These are phyloP conservation scores for Phaeolepiota aurea DNA, from an alignment of 768 basidiomycete genomes.

Conservation along the genomic window DNA sequence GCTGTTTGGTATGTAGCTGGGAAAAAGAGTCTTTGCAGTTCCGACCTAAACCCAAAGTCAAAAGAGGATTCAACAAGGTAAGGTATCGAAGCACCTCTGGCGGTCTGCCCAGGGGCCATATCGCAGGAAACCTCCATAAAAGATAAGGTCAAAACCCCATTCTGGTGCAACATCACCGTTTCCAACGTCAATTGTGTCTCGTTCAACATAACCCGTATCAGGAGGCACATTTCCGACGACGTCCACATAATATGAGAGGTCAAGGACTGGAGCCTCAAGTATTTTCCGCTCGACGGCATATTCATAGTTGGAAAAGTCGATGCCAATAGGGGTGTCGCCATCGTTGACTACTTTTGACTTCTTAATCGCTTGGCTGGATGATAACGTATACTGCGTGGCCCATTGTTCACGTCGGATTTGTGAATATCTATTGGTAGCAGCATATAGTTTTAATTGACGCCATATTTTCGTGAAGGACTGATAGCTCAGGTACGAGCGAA, in stretches of 20 bases:
- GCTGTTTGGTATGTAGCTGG: slow-evolving; percentile 69
- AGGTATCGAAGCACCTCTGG: slow-evolving; percentile 57
- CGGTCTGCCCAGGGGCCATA: slow-evolving; percentile 98
- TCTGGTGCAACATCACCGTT: slow-evolving; percentile 87
- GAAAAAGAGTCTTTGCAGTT: slow-evolving; percentile 78
- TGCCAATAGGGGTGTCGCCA: slow-evolving; percentile 46
- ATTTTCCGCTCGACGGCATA: slow-evolving; percentile 86
- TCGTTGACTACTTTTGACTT: slow-evolving; percentile 29
- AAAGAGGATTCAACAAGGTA: slow-evolving; percentile 2
- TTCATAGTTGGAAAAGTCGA: slow-evolving; percentile 53
- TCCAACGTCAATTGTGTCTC: slow-evolving; percentile 61
- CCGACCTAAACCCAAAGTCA: slow-evolving; percentile 33
- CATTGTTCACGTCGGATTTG: slow-evolving; percentile 21
- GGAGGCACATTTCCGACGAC: slow-evolving; percentile 68
- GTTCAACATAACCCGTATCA: slow-evolving; percentile 13
- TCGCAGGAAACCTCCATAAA: slow-evolving; percentile 66
- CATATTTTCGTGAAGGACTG: slow-evolving; percentile 42
- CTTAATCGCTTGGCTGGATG: slow-evolving; percentile 10
- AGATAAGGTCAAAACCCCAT: slow-evolving; percentile 84
- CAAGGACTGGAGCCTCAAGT: slow-evolving; percentile 67
- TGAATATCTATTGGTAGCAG: slow-evolving; percentile 26
- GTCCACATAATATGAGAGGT: slow-evolving; percentile 83
- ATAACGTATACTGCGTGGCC: slow-evolving; percentile 11
- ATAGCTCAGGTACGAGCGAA: slow-evolving; percentile 26
- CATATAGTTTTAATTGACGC: slow-evolving; percentile 41